Evolutionary conservation across 2,329 filamentous ascomycete species (phyloP), one percentile per base, ranked within the genome.

Genomic region (Dothiorella sarmentorum): DNA sequence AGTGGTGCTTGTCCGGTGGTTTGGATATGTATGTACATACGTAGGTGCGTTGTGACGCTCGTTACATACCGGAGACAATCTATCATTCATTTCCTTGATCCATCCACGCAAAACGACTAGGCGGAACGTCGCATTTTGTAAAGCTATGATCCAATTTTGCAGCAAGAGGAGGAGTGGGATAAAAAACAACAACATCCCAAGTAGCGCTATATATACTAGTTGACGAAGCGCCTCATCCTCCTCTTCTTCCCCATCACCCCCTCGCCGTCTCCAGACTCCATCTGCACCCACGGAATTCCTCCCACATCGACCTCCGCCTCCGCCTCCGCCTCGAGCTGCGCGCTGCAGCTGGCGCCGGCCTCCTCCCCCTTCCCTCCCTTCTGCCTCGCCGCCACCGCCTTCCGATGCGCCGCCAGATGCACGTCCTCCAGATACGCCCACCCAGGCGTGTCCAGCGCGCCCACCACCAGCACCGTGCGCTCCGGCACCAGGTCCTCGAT

Each of bases 351-450:
- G n/a, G n/a, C n/a, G n/a, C n/a, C n/a, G n/a, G n/a, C n/a, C 38
- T 15, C n/a, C 24, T 26, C n/a, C 17, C 10, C 24, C 5, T 10
- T 17, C 6, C 10, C 17, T 13, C 43, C n/a, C 51, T 33, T 56
- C 22, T 35, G 15, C 51, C 22, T 38, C 7, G 20, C 20, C 40
- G 29, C 31, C 7, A n/a, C 20, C 40, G 29, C 13, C 47, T 29
- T 43, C 31, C 22, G 51, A 43, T 31, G 24, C 26, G 18, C 58
- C 10, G 22, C 49, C 29, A 42, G 53, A 58, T 68, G 66, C 26
- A 63, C 62, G 35, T 69, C 67, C 56, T 74, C 72, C 13, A 68
- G 52, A 51, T 68, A 73, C 24, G 68, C 69, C 72, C 72, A 74
- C 31, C 67, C 68, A 0, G 71, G 68, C 52, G 58, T 56, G 7